phyloP scores from a whole-genome alignment of 1,284 basidiomycete genomes.

The Mycena citricolor region DNA sequence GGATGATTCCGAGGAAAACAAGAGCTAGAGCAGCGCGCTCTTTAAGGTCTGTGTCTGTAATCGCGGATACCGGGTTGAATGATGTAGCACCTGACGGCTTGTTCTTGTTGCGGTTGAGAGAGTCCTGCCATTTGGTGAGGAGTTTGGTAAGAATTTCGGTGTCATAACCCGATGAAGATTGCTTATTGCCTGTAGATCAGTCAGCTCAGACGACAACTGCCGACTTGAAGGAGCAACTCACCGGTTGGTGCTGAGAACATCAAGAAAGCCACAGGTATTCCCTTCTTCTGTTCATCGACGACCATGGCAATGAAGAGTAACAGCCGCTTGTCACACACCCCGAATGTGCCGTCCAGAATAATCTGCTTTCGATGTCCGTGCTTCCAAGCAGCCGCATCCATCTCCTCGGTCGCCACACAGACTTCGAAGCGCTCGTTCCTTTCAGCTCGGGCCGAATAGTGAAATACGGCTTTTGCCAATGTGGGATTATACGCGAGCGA shows the following conservation, averaged over 20 bases:
- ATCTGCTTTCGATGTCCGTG: conserved; percentile 9
- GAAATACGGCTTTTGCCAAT: conserved; percentile 15
- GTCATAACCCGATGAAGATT: conserved; percentile 15
- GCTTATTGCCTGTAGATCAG: conserved; percentile 15
- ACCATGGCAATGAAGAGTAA: conserved; percentile 20
- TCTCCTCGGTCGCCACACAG: conserved; percentile 19
- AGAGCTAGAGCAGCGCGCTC: conserved; percentile 22
- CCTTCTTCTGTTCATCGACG: conserved; percentile 12
- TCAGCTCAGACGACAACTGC: no score
- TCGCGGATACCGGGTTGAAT: conserved; percentile 25
- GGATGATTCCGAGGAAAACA: conserved; percentile 16
- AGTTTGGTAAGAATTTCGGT: conserved; percentile 12
- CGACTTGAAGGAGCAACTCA: no score
- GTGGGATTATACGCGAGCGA: conserved; percentile 11
- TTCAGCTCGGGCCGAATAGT: conserved; percentile 19
- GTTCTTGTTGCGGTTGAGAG: conserved; percentile 1
- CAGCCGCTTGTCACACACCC: conserved; percentile 13
- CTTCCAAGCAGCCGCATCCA: conserved; percentile 12
- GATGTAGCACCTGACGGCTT: no score
- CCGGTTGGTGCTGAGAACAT: conserved; percentile 14
- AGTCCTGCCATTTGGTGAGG: conserved; percentile 4
- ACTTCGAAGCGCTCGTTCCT: conserved; percentile 24
- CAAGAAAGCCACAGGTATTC: conserved; percentile 16
- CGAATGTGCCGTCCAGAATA: conserved; percentile 11
- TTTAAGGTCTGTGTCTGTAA: conserved; percentile 29